These are phyloP conservation scores for Luffa acutangula DNA, from an alignment of 306 rosid genomes.

Conservation along the genomic window DNA sequence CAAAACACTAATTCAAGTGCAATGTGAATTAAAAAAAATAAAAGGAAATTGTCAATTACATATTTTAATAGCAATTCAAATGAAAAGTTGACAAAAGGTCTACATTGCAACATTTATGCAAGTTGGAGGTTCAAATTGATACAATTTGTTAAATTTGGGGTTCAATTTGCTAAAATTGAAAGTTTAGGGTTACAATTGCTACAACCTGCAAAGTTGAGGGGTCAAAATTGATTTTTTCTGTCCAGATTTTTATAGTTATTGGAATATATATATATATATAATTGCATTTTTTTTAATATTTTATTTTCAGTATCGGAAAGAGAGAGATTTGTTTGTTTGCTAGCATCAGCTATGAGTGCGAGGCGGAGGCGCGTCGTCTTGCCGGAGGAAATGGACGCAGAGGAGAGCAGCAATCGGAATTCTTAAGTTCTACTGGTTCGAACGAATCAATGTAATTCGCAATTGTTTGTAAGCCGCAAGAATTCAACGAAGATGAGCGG, in stretches of 20 bases:
- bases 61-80: no score
- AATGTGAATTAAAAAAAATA: no score
- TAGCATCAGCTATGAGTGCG: background rate
- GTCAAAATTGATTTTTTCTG: no score
- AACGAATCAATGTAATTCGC: conserved; percentile 2
- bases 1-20: no score
- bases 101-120: no score
- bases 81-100: no score
- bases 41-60: no score
- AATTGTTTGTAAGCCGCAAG: background rate
- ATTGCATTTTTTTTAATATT: background rate
- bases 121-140: no score
- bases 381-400: background rate
- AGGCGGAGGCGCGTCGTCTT: background rate
- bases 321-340: background rate
- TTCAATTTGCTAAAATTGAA: no score
- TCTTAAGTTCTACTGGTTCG: background rate
- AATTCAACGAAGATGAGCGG: background rate
- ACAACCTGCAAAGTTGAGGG: no score
- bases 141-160: no score
- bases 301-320: background rate
- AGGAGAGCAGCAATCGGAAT: background rate
- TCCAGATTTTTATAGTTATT: background rate
- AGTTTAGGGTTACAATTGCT: no score
- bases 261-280: background rate